Evolutionary conservation across 257 asterid genomes (phyloP), one percentile per base, ranked within the genome.

Genomic region (Salvia miltiorrhiza): DNA sequence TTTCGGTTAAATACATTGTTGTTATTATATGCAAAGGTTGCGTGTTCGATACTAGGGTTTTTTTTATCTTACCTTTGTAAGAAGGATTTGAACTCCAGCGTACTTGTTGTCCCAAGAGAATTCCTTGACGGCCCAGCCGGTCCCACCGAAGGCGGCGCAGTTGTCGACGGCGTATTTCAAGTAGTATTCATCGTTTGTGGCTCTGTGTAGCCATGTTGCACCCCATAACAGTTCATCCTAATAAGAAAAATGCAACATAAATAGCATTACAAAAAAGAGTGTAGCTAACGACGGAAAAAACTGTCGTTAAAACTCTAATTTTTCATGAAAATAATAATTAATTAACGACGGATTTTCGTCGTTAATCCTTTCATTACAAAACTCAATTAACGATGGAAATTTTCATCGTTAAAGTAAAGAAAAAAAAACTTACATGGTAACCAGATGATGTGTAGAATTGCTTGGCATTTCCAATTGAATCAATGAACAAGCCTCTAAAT

Each of bases 61-160:
- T 55, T 47, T 14, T 23, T 1, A 16, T 7, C 44, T 35, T 64
- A 85, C 95, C 93, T 86, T 86, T 19, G 97, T 53, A 23, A 93
- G 88, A 40, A 93, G 96, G 70, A 93, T 79, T 77, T 93, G 97
- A 65, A 88, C 73, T 53, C 98, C 98, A 11, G 98, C 98, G 69
- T 86, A 86, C 53, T 93, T 93, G 83, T 86, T 93, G 85, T 93
- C 98, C 98, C 98, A 90, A n/a, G 96, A 90, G 60, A 93, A 93
- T 61, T 90, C 89, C 67, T 69, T 90, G 19, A 86, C 91, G 11
- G 96, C 90, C 96, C 95, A 88, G 1, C 93, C 96, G 33, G 96
- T 88, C 67, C 95, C 98, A 20, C 98, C 96, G 73, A 90, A 67
- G 45, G 93, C 70, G 50, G 43, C 92, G 59, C 82, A 78, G 75